Evolutionary conservation across 441 rosid genomes (phyloP).

Genomic region (Geranium incanum): DNA sequence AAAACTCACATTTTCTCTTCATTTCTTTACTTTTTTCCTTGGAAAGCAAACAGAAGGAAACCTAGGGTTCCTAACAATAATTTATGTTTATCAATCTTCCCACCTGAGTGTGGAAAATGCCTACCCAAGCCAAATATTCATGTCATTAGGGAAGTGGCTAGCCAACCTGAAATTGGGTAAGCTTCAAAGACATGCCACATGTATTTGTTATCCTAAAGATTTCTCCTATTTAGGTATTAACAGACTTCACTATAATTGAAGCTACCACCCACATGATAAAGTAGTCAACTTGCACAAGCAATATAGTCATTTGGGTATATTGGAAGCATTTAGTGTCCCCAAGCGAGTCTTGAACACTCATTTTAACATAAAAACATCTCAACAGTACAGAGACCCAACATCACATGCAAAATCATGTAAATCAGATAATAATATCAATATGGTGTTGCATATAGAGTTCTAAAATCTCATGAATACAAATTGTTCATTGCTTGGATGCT

Average conservation of each 20-base stretch:
- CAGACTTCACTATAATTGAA: neutral
- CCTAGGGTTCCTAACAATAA: neutral
- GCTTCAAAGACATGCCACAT: neutral
- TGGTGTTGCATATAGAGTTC: too few species aligned
- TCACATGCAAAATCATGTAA: too few species aligned
- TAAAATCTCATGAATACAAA: neutral
- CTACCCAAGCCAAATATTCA: neutral
- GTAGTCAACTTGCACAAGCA: neutral
- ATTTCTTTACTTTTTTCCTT: neutral
- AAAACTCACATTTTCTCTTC: constrained; percentile 1
- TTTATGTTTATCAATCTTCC: neutral
- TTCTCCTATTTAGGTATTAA: neutral
- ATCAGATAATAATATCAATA: too few species aligned
- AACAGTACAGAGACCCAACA: too few species aligned
- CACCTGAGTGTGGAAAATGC: neutral
- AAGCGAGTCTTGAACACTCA: too few species aligned
- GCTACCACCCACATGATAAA: neutral
- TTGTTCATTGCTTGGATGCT: neutral
- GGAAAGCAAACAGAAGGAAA: neutral
- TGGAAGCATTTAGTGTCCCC: too few species aligned
- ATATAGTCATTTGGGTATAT: too few species aligned
- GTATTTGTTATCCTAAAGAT: neutral
- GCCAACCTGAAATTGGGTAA: neutral
- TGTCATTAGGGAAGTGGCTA: neutral
- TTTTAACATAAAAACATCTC: too few species aligned